Base-by-base conservation (phyloP, 2,329 filamentous ascomycete species). In the Arachnomyces sp. region DNA sequence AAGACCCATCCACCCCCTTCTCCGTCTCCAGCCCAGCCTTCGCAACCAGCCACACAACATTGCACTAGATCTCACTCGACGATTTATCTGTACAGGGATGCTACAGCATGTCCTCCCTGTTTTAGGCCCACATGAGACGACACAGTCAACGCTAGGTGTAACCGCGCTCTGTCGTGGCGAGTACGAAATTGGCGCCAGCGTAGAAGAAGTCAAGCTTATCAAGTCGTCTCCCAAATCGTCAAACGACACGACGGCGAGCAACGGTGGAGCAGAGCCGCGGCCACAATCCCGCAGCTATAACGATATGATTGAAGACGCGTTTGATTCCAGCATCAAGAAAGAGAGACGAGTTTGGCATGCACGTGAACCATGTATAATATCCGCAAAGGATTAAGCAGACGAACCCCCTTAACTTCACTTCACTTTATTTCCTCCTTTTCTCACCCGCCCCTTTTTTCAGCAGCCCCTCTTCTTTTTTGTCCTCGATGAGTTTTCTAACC, bases 21-120 rank as follows among this genome's bases (percentile, higher is more conserved):
- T 95, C 31, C 76, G 89, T 29, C 66, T 95, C 11, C 77, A 89
- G 59, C 88, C 89, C 0, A 77, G 80, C 37, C 73, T 95, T 12
- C 77, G 84, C 33, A 77, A 88, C 53, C 78, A 89, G 12, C 77
- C 84, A 1, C 72, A 77, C 37, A 80, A 78, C 44, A 71, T 85
- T 11, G 84, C 86, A 2, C 75, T 94, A 12, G 89, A 95, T 57
- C 77, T 90, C 41, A 84, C 84, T 31, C 81, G 86, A 54, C 86
- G 87, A 47, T 74, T 95, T 39, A 81, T 82, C 1, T 92, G 86
- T 82, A 90, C 87, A 48, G 89, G 89, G 1, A 80, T 84, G 21
- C 63, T 95, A 42, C 89, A 95, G 63, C 81, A 82, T 54, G 72
- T 77, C 2, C 66, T 95, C 0, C 79, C 83, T 0, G 56, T 76